A percentile compares a stretch with the other conserved stretches of the same genome.
Conservation (phyloP, 257 asterid species). For the Solanum stenotomum region DNA sequence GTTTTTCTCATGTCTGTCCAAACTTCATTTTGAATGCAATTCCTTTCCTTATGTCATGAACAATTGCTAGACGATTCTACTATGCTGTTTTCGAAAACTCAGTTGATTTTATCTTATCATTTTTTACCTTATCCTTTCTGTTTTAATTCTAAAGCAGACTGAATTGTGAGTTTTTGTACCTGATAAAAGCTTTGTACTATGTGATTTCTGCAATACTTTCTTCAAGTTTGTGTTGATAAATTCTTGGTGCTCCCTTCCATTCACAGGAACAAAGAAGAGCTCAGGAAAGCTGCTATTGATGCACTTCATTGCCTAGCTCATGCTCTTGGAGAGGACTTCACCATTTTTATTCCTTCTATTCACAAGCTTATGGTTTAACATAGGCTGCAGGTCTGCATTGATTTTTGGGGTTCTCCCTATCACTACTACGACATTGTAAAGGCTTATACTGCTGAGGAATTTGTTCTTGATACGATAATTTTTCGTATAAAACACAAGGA, state of each 20-base stretch:
- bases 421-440: neutral
- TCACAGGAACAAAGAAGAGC: constrained; percentile 82
- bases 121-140: too few relatives aligned
- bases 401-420: neutral
- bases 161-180: neutral
- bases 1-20: too few relatives aligned
- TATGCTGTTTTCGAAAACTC: too few relatives aligned
- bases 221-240: neutral
- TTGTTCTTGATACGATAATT: neutral
- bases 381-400: constrained; percentile 51
- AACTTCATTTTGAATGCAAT: too few relatives aligned
- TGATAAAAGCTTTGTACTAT: neutral
- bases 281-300: constrained; percentile 80
- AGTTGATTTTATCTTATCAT: too few relatives aligned
- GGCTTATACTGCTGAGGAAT: neutral
- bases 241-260: neutral
- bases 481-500: constrained; percentile 66
- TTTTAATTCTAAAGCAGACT: too few relatives aligned
- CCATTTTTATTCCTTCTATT: constrained; percentile 78
- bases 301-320: constrained; percentile 92
- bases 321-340: constrained; percentile 91
- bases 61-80: too few relatives aligned
- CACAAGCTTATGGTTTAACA: constrained; percentile 79
- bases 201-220: neutral
- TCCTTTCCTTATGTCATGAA: too few relatives aligned